Conservation (phyloP, 176 grass and related monocot genomes). For the Phyllostachys edulis region DNA sequence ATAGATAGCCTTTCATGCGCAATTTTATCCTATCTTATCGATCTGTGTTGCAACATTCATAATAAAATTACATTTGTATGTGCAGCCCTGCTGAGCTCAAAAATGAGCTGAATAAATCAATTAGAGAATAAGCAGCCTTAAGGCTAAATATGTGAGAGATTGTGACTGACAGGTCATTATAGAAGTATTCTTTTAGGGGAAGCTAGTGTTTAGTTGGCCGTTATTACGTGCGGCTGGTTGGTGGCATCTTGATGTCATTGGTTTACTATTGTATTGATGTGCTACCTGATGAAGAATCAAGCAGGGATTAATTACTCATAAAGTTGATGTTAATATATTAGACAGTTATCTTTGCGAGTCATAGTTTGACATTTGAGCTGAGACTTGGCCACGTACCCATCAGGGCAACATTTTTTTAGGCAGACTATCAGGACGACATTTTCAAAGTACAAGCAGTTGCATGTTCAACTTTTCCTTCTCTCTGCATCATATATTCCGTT, state of each 20-base stretch:
- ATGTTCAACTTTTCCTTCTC: background rate
- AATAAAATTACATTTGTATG: background rate
- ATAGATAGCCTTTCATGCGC: background rate
- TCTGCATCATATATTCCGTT: background rate
- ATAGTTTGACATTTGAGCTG: no score
- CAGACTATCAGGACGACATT: background rate
- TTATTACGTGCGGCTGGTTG: background rate
- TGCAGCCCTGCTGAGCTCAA: background rate
- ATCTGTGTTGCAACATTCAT: background rate
- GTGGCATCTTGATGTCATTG: conserved; percentile 23
- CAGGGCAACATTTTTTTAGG: background rate
- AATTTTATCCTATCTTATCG: background rate
- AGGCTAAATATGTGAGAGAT: background rate
- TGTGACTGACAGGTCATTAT: conserved; percentile 9
- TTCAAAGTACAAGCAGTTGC: background rate
- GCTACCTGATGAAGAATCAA: conserved; percentile 17
- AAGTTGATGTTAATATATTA: background rate
- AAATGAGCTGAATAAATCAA: background rate
- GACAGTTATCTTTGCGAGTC: no score
- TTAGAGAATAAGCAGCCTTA: background rate
- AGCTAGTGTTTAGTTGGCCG: conserved; percentile 18
- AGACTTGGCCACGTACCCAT: background rate
- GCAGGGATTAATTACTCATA: background rate
- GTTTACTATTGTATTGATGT: conserved; percentile 15
- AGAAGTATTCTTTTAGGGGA: background rate